A percentile compares a stretch with the other conserved stretches of the same genome.
Conservation (phyloP, 768 basidiomycete species). For the Amanita molliuscula region DNA sequence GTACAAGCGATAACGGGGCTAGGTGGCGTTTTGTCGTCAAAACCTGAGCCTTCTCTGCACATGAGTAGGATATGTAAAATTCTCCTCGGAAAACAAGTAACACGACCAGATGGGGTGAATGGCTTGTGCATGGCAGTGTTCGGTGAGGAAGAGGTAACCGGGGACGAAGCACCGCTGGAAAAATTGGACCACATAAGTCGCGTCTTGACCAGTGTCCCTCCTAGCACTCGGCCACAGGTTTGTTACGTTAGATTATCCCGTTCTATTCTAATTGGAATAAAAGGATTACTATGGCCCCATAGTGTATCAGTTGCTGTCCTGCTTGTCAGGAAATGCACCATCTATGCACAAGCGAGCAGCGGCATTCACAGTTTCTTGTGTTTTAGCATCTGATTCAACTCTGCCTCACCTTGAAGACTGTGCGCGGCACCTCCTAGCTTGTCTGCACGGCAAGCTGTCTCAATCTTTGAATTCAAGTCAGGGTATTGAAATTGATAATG, state of each 20-base stretch:
- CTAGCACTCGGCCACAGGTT: slow-evolving; percentile 44
- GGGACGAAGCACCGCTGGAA: slow-evolving; percentile 46
- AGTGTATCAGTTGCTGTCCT: slow-evolving; percentile 41
- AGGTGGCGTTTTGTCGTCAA: slow-evolving; percentile 43
- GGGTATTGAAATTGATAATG: not conserved
- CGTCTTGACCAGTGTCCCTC: slow-evolving; percentile 55
- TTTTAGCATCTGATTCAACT: slow-evolving; percentile 34
- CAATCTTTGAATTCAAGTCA: not conserved
- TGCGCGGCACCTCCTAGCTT: slow-evolving; percentile 28
- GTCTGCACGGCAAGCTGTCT: slow-evolving; percentile 46
- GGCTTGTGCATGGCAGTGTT: slow-evolving; percentile 65
- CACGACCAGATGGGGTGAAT: slow-evolving; percentile 59
- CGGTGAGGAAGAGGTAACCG: slow-evolving; percentile 41
- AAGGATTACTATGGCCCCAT: slow-evolving; percentile 56
- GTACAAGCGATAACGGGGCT: slow-evolving; percentile 57
- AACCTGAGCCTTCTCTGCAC: slow-evolving; percentile 33
- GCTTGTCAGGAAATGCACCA: slow-evolving; percentile 34
- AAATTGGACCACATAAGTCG: slow-evolving; percentile 66
- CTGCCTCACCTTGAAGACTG: slow-evolving; percentile 18
- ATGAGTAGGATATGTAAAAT: slow-evolving; percentile 47
- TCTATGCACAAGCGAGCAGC: slow-evolving; percentile 46
- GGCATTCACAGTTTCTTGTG: slow-evolving; percentile 59
- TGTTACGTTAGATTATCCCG: slow-evolving; percentile 11
- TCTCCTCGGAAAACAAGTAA: slow-evolving; percentile 61
- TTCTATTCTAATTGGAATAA: not conserved